Evolutionary conservation across 169 alveolate species (phyloP), one percentile per base, ranked within the genome.

Genomic region (Cyclospora cayetanensis): DNA sequence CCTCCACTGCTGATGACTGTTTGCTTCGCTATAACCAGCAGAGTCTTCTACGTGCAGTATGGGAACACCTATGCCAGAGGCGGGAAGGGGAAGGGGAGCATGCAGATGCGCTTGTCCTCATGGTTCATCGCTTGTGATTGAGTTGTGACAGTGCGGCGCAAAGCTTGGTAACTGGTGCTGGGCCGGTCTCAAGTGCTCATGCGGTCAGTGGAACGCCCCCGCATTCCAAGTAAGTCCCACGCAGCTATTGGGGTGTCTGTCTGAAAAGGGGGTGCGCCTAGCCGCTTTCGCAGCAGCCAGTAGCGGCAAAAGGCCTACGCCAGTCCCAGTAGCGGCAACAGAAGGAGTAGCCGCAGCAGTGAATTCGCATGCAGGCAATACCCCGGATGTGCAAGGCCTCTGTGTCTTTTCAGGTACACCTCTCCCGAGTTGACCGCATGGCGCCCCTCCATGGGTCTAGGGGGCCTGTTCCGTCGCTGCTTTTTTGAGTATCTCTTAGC

Each of bases 171-270:
- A 22, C 18, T 89, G 93, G 93, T 39, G 89, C 25, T 89, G 93
- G 93, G 52, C 25, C n/a, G 93, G 93, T 46, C 79, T 89, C 11
- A 55, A 41, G 80, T 89, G 93, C 93, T 65, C 85, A 34, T 89
- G 93, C 82, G 93, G 93, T 35, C 42, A 27, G 66, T 89, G 93
- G 93, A 63, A 18, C 25, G 5, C 37, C 20, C 93, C 93, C 1
- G 93, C 93, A 31, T 89, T 89, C 37, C 93, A 89, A 42, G 93
- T 89, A 25, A 41, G 77, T 39, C 31, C 9, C 9, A 50, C 9
- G 25, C 60, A 50, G 60, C 9, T 50, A 50, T 18, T 11, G 60
- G 60, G 60, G 25, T 9, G 18, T 11, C 60, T 11, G 60, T 50
- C 25, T 50, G 18, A 9, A 50, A 18, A 18, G 25, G 60, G 9